Evolutionary conservation across 2,329 filamentous ascomycete genomes (phyloP).

Genomic region (Claviceps pazoutovae): DNA sequence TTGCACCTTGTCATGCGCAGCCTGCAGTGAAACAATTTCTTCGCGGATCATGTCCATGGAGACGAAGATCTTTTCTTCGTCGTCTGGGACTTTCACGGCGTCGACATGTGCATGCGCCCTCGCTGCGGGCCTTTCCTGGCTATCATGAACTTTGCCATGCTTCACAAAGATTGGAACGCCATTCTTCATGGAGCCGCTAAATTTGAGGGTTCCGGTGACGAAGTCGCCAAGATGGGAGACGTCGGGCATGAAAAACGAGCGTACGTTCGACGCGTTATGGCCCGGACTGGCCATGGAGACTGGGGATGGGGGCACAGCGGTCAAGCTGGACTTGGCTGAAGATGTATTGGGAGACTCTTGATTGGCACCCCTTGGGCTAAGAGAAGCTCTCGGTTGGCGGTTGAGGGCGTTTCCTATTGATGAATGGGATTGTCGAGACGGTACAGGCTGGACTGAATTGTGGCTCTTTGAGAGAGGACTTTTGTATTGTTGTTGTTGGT

Average conservation of each 20-base stretch:
- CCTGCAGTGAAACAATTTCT: slow-evolving; percentile 40
- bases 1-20: slow-evolving; percentile 41
- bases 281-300: slow-evolving; percentile 19
- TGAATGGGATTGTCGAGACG: slow-evolving; percentile 13
- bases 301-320: slow-evolving; percentile 26
- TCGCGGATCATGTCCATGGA: slow-evolving; percentile 49
- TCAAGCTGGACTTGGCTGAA: slow-evolving; percentile 27
- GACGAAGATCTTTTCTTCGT: slow-evolving; percentile 44
- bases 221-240: slow-evolving; percentile 43
- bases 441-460: slow-evolving; percentile 14
- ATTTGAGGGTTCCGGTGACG: slow-evolving; percentile 38
- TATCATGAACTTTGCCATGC: slow-evolving; percentile 36
- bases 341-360: slow-evolving; percentile 22
- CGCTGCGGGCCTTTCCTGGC: slow-evolving; percentile 18
- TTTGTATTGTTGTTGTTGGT: slow-evolving; percentile 14
- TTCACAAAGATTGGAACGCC: slow-evolving; percentile 43
- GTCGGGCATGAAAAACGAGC: slow-evolving; percentile 41
- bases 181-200: slow-evolving; percentile 35
- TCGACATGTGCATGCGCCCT: slow-evolving; percentile 34
- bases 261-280: slow-evolving; percentile 27
- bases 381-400: slow-evolving; percentile 22
- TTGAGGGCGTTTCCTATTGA: slow-evolving; percentile 22
- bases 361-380: slow-evolving; percentile 13
- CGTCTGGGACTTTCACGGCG: slow-evolving; percentile 33
- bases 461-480: slow-evolving; percentile 26